Conservation (phyloP, 2,329 filamentous ascomycete species). For the Colletotrichum ledebouriae region DNA sequence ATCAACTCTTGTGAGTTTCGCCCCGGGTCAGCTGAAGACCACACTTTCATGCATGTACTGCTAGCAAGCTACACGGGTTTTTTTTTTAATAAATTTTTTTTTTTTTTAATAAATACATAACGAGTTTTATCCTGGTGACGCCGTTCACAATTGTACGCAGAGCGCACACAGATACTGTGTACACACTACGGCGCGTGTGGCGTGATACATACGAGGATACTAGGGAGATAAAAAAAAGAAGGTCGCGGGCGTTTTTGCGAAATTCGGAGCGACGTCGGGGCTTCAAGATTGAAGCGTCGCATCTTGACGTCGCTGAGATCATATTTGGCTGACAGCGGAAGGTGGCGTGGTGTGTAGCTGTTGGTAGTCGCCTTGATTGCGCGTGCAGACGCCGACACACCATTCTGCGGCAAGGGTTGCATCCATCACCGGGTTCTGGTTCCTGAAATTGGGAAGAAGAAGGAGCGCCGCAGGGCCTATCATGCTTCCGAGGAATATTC, state of each 20-base stretch:
- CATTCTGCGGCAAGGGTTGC: constrained; percentile 39
- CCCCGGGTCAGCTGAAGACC: constrained; percentile 36
- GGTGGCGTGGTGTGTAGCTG: background rate
- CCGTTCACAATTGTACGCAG: background rate
- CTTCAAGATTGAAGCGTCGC: constrained; percentile 22
- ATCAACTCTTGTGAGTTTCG: constrained; percentile 29
- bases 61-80: background rate
- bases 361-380: constrained; percentile 1
- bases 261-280: constrained; percentile 41
- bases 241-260: constrained; percentile 33
- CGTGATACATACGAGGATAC: too few relatives aligned
- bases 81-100: too few relatives aligned
- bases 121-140: constrained; percentile 23
- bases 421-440: constrained; percentile 30
- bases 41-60: constrained; percentile 30
- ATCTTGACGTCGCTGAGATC: constrained; percentile 7
- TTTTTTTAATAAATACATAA: constrained; percentile 1
- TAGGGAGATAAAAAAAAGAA: too few relatives aligned
- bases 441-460: constrained; percentile 31
- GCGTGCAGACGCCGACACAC: constrained; percentile 28
- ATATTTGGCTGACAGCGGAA: constrained; percentile 16
- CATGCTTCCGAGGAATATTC: constrained; percentile 5
- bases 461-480: constrained; percentile 29
- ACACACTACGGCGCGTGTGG: too few relatives aligned
- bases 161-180: too few relatives aligned